Conservation (phyloP, 164 flowering plant species). For the Protea cynaroides region DNA sequence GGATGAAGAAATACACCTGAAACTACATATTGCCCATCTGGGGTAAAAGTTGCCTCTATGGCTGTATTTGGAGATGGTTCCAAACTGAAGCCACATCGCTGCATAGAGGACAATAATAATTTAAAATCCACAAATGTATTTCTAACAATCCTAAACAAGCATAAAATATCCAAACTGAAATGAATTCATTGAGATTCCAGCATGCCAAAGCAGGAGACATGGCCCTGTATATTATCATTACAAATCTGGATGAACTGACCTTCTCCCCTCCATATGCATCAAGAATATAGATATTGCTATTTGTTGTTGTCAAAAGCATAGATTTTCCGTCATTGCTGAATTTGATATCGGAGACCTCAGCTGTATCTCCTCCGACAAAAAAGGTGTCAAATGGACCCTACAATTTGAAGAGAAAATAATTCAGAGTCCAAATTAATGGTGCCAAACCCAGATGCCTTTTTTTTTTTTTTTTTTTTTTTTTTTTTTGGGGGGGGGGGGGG, state of each 20-base stretch:
- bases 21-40: conserved; percentile 93
- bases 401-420: conserved; percentile 9
- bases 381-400: conserved; percentile 99
- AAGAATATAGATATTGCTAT: conserved; percentile 78
- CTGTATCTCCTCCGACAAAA: conserved; percentile 93
- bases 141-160: too few species aligned
- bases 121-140: background rate
- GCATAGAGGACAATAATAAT: conserved; percentile 22
- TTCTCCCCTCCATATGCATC: conserved; percentile 97
- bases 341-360: conserved; percentile 94
- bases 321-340: conserved; percentile 98
- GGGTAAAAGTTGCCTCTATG: conserved; percentile 90
- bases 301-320: conserved; percentile 90
- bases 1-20: conserved; percentile 52
- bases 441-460: background rate
- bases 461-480: too few species aligned
- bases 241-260: conserved; percentile 32
- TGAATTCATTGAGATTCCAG: too few species aligned
- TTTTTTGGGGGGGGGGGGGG: too few species aligned
- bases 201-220: background rate
- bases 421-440: background rate
- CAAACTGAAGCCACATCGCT: conserved; percentile 91
- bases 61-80: conserved; percentile 68
- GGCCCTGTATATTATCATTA: background rate
- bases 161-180: too few species aligned